These are phyloP conservation scores for Saturnispora galanensis DNA, from an alignment of 805 yeast genomes.

Conservation along the genomic window DNA sequence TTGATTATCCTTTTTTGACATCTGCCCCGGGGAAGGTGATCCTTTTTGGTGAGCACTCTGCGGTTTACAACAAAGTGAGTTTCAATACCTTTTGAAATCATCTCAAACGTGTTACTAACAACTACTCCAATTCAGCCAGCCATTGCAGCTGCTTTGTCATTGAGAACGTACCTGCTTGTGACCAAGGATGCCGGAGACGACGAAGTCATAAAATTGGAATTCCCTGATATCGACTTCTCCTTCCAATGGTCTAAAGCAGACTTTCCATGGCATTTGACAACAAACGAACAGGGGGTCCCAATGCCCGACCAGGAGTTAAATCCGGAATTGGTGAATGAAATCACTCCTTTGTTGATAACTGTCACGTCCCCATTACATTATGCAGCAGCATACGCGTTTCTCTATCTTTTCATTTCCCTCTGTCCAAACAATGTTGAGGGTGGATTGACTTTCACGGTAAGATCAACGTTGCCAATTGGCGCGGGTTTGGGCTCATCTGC, in stretches of 20 bases:
- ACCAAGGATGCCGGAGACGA: slow-evolving; percentile 29
- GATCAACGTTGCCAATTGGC: slow-evolving; percentile 87
- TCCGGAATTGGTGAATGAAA: slow-evolving; percentile 44
- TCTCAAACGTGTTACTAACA: neutral
- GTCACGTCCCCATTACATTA: slow-evolving; percentile 52
- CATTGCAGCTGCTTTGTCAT: slow-evolving; percentile 85
- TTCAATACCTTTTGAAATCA: neutral
- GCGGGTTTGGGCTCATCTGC: slow-evolving; percentile 97
- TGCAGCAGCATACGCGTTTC: slow-evolving; percentile 72
- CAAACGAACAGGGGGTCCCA: slow-evolving; percentile 18
- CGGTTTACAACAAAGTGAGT: slow-evolving; percentile 67
- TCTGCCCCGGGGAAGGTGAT: slow-evolving; percentile 97
- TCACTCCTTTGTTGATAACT: slow-evolving; percentile 35
- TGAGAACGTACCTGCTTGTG: slow-evolving; percentile 74
- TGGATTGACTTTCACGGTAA: slow-evolving; percentile 46
- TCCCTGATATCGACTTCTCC: slow-evolving; percentile 70
- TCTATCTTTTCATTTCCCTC: slow-evolving; percentile 61
- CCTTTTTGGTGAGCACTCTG: slow-evolving; percentile 94
- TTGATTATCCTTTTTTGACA: slow-evolving; percentile 49
- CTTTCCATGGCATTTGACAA: slow-evolving; percentile 48
- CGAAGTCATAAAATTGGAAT: slow-evolving; percentile 50
- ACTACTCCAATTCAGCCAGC: slow-evolving; percentile 50
- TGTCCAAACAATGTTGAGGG: slow-evolving; percentile 41
- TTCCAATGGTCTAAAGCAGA: slow-evolving; percentile 53
- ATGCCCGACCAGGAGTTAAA: slow-evolving; percentile 45